These are phyloP conservation scores for Thinopyrum obtusiflorum DNA, from an alignment of 202 grass and related monocot species.

Conservation along the genomic window DNA sequence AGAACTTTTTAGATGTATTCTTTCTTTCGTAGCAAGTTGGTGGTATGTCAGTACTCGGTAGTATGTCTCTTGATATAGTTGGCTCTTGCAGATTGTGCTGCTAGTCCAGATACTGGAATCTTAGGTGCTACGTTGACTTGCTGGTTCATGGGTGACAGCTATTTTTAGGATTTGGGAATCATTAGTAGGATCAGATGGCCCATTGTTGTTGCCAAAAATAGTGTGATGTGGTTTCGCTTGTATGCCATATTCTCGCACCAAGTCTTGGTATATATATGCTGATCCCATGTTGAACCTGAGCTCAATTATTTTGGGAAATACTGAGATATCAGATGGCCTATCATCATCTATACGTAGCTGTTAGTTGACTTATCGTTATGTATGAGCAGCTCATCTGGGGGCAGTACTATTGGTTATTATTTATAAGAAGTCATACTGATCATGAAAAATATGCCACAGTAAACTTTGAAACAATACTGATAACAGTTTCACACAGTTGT, in stretches of 20 bases:
- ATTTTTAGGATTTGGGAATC: conserved; percentile 36
- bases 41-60: neutral
- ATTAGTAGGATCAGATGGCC: conserved; percentile 18
- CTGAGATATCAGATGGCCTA: neutral
- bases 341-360: neutral
- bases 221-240: neutral
- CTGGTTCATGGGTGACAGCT: conserved; percentile 14
- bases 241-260: neutral
- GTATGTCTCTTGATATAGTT: neutral
- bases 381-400: neutral
- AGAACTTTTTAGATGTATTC: conserved; percentile 10
- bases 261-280: neutral
- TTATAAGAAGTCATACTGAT: neutral
- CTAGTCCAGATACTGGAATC: conserved; percentile 31
- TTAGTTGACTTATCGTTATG: neutral
- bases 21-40: conserved; percentile 25
- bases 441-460: neutral
- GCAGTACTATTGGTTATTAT: neutral
- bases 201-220: conserved; percentile 22
- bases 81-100: neutral
- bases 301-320: conserved; percentile 16
- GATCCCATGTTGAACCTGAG: conserved; percentile 18
- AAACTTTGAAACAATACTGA: neutral
- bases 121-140: conserved; percentile 32
- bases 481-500: neutral